A percentile compares a stretch with the other conserved stretches of the same genome.
Conservation (phyloP, 2,329 filamentous ascomycete genomes). For the Pseudogymnoascus sp. region DNA sequence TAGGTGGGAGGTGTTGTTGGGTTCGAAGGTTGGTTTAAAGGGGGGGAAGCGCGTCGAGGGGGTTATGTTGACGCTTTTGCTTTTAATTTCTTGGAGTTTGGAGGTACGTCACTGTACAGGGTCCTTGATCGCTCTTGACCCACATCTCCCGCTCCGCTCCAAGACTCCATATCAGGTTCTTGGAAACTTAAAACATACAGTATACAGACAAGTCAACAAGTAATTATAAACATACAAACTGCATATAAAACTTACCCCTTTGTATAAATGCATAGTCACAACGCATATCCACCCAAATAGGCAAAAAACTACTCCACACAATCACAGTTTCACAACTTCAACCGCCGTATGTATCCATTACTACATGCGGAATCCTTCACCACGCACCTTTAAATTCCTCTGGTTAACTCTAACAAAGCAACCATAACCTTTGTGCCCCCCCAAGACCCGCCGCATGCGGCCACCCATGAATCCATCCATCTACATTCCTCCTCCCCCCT, state of each 20-base stretch:
- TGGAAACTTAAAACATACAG: neutral
- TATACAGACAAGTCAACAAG: neutral
- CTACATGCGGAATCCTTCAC: neutral
- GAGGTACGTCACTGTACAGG: conserved; percentile 1
- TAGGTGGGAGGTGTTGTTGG: too few relatives aligned
- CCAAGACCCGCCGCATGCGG: neutral
- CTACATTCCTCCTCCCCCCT: neutral
- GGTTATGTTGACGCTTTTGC: neutral
- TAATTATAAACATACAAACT: neutral
- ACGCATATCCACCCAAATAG: neutral
- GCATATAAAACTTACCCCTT: neutral
- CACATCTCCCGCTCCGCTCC: neutral
- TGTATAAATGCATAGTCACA: neutral
- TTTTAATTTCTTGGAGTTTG: neutral
- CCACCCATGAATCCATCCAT: neutral
- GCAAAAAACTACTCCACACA: neutral
- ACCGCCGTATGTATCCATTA: neutral
- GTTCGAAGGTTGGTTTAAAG: neutral
- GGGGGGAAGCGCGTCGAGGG: neutral
- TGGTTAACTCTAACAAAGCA: neutral
- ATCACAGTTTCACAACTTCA: neutral
- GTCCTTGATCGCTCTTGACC: neutral
- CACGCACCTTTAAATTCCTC: neutral
- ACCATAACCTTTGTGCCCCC: neutral
- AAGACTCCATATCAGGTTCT: neutral